phyloP scores from a whole-genome alignment of 1,139 yeast species.

The Hemisphaericaspora subhashii region DNA sequence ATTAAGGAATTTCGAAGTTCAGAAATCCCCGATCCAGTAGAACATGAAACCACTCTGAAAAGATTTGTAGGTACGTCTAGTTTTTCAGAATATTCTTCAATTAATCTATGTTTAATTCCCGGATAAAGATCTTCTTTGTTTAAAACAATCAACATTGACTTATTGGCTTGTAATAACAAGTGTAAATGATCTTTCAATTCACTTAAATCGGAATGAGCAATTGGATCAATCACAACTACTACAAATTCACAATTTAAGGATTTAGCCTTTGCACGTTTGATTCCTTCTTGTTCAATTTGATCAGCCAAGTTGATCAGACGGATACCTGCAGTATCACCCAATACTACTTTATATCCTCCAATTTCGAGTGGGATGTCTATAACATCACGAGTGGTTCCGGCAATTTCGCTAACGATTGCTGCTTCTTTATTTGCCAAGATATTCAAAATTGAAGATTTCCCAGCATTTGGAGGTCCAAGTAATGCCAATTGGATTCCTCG shows the following conservation, averaged over 20 bases:
- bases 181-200: slow-evolving; percentile 32
- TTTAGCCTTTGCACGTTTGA: slow-evolving; percentile 66
- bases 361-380: slow-evolving; percentile 81
- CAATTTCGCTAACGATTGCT: slow-evolving; percentile 87
- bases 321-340: slow-evolving; percentile 95
- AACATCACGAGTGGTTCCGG: slow-evolving; percentile 93
- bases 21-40: slow-evolving; percentile 54
- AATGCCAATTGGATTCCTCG: slow-evolving; percentile 74
- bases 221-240: slow-evolving; percentile 38
- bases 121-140: slow-evolving; percentile 60
- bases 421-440: slow-evolving; percentile 73
- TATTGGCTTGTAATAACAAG: slow-evolving; percentile 15
- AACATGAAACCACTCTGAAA: slow-evolving; percentile 63
- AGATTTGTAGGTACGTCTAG: slow-evolving; percentile 26
- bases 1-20: slow-evolving; percentile 31
- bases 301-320: slow-evolving; percentile 52
- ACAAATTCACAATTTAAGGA: slow-evolving; percentile 63
- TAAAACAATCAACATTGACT: slow-evolving; percentile 45
- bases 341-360: slow-evolving; percentile 76
- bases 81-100: slow-evolving; percentile 18
- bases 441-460: slow-evolving; percentile 85
- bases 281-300: slow-evolving; percentile 78
- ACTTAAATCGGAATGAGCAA: slow-evolving; percentile 10
- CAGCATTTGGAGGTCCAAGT: slow-evolving; percentile 95
- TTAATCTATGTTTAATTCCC: slow-evolving; percentile 17